Percentiles rank a stretch among this genome's conserved stretches.
Evolutionary conservation across 306 rosid genomes (phyloP).

Genomic region (Potentilla sterilis): DNA sequence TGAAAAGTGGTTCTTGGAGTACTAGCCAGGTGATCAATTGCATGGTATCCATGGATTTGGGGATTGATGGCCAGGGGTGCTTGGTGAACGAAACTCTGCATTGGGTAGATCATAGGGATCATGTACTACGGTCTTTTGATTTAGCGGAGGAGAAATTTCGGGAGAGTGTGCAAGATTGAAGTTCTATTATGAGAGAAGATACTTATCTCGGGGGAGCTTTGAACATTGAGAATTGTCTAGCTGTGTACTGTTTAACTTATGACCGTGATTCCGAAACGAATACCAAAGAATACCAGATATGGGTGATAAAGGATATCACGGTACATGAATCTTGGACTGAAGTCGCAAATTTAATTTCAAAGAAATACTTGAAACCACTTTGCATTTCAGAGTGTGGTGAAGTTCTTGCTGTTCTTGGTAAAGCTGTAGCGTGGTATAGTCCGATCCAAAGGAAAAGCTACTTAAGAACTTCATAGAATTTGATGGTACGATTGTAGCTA

Average conservation of each 20-base stretch:
- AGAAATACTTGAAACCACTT: neutral
- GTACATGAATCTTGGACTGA: neutral
- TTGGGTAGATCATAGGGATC: neutral
- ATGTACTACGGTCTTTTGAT: neutral
- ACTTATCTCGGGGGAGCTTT: neutral
- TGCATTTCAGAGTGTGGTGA: neutral
- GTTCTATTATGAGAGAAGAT: neutral
- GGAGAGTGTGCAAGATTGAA: neutral
- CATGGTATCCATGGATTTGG: neutral
- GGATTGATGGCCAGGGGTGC: neutral
- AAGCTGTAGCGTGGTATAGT: neutral
- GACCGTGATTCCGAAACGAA: too few species aligned
- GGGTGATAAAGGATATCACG: neutral
- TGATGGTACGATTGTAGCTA: neutral
- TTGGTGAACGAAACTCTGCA: neutral
- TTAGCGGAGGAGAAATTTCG: neutral
- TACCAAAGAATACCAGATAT: neutral
- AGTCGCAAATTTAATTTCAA: neutral
- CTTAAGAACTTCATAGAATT: neutral
- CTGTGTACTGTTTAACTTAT: neutral
- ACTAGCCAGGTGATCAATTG: too few species aligned
- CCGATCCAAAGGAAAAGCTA: neutral
- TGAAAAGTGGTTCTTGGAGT: neutral
- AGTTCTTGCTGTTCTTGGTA: neutral
- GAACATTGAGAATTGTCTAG: neutral